phyloP scores from a whole-genome alignment of 2,329 filamentous ascomycete species.

The Stenocarpella maydis region DNA sequence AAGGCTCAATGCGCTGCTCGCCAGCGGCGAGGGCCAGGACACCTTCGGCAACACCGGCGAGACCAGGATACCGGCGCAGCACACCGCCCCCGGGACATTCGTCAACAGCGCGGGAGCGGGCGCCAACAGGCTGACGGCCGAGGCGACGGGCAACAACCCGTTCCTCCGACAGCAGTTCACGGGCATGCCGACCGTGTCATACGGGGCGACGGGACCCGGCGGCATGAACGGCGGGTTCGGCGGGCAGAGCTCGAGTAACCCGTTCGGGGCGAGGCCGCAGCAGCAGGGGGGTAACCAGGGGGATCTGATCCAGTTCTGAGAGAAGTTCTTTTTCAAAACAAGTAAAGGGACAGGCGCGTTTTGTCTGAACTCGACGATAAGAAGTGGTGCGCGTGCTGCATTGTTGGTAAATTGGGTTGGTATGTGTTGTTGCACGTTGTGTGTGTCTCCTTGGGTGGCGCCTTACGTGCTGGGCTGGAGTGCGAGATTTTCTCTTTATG shows the following conservation, averaged over 20 bases:
- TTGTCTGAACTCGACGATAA: neutral
- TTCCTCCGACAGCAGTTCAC: conserved; percentile 88
- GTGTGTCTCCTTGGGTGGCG: conserved; percentile 25
- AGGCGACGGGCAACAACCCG: conserved; percentile 87
- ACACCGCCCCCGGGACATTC: conserved; percentile 95
- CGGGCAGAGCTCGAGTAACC: conserved; percentile 60
- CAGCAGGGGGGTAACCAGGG: conserved; percentile 53
- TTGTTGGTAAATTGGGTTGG: conserved; percentile 18
- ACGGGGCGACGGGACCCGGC: conserved; percentile 65
- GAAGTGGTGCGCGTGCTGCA: neutral
- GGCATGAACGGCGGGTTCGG: conserved; percentile 59
- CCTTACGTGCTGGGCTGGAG: conserved; percentile 24
- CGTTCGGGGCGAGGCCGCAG: conserved; percentile 64
- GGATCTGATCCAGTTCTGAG: conserved; percentile 69
- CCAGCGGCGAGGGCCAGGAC: conserved; percentile 90
- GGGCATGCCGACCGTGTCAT: conserved; percentile 71
- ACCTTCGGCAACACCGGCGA: conserved; percentile 98
- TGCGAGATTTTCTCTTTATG: conserved; percentile 11
- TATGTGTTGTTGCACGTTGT: neutral
- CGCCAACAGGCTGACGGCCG: conserved; percentile 71
- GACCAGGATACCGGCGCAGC: conserved; percentile 92
- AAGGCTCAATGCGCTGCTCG: conserved; percentile 85
- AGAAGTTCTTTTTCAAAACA: too few relatives aligned
- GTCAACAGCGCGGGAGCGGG: conserved; percentile 93
- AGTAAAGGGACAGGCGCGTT: neutral